Evolutionary conservation across 176 grass and related monocot species (phyloP), one percentile per base, ranked within the genome.

Genomic region (Areca catechu): DNA sequence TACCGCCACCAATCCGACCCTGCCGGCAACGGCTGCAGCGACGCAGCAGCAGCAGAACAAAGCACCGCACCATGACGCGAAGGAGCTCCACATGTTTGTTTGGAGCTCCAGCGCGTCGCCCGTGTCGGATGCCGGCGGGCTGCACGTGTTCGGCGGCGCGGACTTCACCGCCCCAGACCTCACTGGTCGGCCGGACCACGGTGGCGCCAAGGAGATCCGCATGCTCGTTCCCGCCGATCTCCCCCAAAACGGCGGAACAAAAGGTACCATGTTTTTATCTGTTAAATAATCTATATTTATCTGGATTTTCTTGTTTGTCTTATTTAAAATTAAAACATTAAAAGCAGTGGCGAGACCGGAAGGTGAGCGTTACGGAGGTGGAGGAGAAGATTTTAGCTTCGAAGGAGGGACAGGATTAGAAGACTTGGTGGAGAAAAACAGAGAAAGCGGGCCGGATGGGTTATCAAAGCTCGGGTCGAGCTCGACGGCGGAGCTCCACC

Each of bases 31-130:
- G 3, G n/a, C 30, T 3, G 22, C 28, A n/a, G n/a, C 74, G 19
- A 47, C 53, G 19, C 37, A 54, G 49, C 60, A 16, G 23, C 57
- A 62, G 34, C 65, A 73, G 54, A 21, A 16, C 25, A 4, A 66
- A 4, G 47, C 71, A 47, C 49, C 62, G n/a, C 64, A 65, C 68
- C 86, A 91, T 9, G 93, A 98, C 47, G 75, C 81, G 27, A 98
- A 88, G 69, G 93, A 98, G 87, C 80, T 91, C 29, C 93, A 97
- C 80, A 97, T 97, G 93, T 97, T 97, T 71, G 83, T 97, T 28
- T 97, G 93, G 93, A 88, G 83, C 76, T 92, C 93, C 2, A 78
- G 66, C 58, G 61, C 83, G 18, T 92, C 87, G 64, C 93, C 93
- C n/a, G 87, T 80, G 29, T 98, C 93, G 3, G 93, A 98, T 5